Evolutionary conservation across 768 basidiomycete genomes (phyloP), one percentile per base, ranked within the genome.

Genomic region (Lentinula lateritia): DNA sequence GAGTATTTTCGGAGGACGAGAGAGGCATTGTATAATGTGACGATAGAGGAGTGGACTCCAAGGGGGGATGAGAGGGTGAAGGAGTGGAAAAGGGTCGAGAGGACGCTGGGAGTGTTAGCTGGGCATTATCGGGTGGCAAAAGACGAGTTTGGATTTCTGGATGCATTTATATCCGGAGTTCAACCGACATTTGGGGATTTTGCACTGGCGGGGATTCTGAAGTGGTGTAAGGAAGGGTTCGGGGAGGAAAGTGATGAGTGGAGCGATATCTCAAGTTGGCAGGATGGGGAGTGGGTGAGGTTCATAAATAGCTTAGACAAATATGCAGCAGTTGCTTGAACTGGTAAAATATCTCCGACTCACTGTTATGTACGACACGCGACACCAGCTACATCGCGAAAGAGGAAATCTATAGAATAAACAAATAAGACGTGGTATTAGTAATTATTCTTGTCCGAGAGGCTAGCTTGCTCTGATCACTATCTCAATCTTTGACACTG

Each of bases 1-100:
- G 69, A 59, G 4, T 78, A 76, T 63, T 81, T 76, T 63, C 57
- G 70, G n/a, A 52, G 62, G 3, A 76, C 74, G 5, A 71, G 76
- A 13, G 67, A 70, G 52, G 60, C 54, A 2, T 52, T 38, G 1
- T 69, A 69, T n/a, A 75, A 78, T 0, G 66, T 52, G 53, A 68
- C 68, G 38, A 63, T 71, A 36, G 77, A 81, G 71, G 66, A 71
- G 32, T 41, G 72, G 52, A 41, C 70, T 8, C 73, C 76, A 0
- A 61, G 62, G 8, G 67, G 68, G 16, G 70, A 72, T 8, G 68
- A 53, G 45, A 66, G 69, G 39, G 70, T 70, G 6, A 68, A 60
- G 10, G 69, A 71, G 10, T 77, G 73, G 75, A 64, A 63, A 18
- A 60, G 64, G 43, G 46, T 74, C 16, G 63, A 67, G 52, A 71